Evolutionary conservation across 805 yeast species (phyloP), one percentile per base, ranked within the genome.

Genomic region (Metschnikowia vanudenii): DNA sequence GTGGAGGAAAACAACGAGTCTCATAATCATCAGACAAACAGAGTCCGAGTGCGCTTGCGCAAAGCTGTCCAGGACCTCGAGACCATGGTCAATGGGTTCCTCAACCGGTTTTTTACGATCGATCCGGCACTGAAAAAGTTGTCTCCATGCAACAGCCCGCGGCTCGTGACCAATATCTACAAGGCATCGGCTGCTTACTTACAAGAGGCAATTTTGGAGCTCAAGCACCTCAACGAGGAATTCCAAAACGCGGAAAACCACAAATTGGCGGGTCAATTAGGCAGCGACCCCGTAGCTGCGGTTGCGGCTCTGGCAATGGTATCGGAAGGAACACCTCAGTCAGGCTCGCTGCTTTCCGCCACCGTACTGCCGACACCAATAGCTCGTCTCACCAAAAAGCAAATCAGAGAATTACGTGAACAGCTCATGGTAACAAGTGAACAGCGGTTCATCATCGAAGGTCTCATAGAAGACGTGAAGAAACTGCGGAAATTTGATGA

Each of bases 361-460:
- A 37, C 49, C 6, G 29, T 37, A n/a, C 42, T 41, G 46, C 44
- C 43, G 3, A 17, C 42, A 16, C 47, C 38, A 17, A 22, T 39
- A 5, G 68, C 71, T 3, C 62, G 62, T 22, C 57, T 77, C 2
- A 74, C 82, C 4, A 74, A 78, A 55, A 67, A 64, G 41, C 77
- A 82, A 51, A 76, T 85, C 9, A 73, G 90, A 36, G 74, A 74
- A 41, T 65, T 74, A 22, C 67, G 94, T 38, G 92, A 89, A 54
- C 84, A 85, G 53, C 66, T 91, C 47, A 86, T 91, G 85, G 97
- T 92, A 10, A 66, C 89, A 59, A 84, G 84, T 50, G 98, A 91
- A 60, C 98, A 91, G 58, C 74, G 75, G 55, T 91, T 79, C 54
- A 64, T 92, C 50, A 82, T 92, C 2, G 79, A 80, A 47, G 74